Evolutionary conservation across 2,329 filamentous ascomycete genomes (phyloP), one percentile per base, ranked within the genome.

Genomic region (Thermoascus crustaceus): DNA sequence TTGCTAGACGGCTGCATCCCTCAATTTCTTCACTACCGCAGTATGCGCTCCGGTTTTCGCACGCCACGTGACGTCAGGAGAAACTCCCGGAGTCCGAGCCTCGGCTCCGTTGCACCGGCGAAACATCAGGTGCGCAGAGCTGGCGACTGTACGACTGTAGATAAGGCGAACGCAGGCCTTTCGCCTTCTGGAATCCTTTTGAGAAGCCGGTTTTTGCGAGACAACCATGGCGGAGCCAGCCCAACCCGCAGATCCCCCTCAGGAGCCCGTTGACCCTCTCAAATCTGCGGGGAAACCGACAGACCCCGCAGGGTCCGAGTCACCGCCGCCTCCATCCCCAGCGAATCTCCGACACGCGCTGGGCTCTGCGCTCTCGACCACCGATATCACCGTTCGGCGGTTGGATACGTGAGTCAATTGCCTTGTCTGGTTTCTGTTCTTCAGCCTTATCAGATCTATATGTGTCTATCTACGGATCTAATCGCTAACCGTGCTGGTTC

Each of bases 271-370:
- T 34, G 39, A 36, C 20, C 29, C 44, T 29, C 30, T 4, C 41
- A 34, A 37, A 46, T 31, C 47, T 41, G 38, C 43, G 47, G 51
- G 45, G 51, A 54, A 48, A 40, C 22, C 44, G 25, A 35, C 38
- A 22, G 42, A 35, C 42, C 39, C 46, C 33, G 38, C 44, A 27
- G 34, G 30, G 30, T 21, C 44, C 30, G 32, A 40, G 21, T 32
- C 35, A 11, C 31, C 34, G 13, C 30, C 38, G 20, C 34, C 41
- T 16, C 29, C 27, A n/a, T 18, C 14, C 16, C 14, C 37, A 13
- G 21, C 10, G 27, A 16, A 32, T 20, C 38, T 27, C 23, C 34
- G 49, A 30, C 43, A 37, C 31, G 48, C 42, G 37, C 44, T 48
- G 42, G 20, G 17, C 8, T 34, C 21, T 17, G 35, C 31, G 9